These are phyloP conservation scores for Coemansia sp. DNA, from an alignment of 192 early-diverging fungal species.

Conservation along the genomic window DNA sequence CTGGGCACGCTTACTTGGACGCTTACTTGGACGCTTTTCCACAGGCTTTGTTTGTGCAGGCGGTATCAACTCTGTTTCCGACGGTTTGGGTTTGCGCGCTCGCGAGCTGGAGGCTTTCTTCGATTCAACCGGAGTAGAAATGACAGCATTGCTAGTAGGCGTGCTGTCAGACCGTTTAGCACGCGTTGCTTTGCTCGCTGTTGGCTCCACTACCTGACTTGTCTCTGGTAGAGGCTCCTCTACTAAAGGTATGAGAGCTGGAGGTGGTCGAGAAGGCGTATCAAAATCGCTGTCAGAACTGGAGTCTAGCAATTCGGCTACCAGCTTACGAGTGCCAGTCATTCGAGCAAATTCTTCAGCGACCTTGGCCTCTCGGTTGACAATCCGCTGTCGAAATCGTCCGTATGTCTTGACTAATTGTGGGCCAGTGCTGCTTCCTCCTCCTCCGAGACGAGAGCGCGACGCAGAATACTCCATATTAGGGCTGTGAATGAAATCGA, in stretches of 20 bases:
- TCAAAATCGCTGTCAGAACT: slow-evolving; percentile 52
- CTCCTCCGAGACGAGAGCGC: slow-evolving; percentile 28
- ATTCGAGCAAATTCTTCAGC: slow-evolving; percentile 43
- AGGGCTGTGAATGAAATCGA: neutral
- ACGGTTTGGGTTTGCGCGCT: neutral
- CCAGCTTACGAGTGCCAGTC: slow-evolving; percentile 22
- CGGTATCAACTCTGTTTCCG: neutral
- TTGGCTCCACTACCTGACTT: neutral
- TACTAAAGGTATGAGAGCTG: neutral
- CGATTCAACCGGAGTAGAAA: neutral
- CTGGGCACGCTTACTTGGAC: neutral
- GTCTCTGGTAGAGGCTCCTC: neutral
- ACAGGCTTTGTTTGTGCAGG: neutral
- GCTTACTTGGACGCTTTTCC: slow-evolving; percentile 1
- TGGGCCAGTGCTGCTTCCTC: slow-evolving; percentile 7
- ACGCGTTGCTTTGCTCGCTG: neutral
- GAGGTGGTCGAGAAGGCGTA: neutral
- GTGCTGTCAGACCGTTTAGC: neutral
- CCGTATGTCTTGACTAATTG: slow-evolving; percentile 53
- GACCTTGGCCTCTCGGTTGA: slow-evolving; percentile 27
- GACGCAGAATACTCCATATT: slow-evolving; percentile 44
- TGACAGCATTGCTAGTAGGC: neutral
- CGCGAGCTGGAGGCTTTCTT: neutral
- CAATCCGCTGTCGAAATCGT: slow-evolving; percentile 39
- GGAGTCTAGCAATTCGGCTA: slow-evolving; percentile 35